These are phyloP conservation scores for Cephaloascus fragrans DNA, from an alignment of 805 yeast genomes.

Conservation along the genomic window DNA sequence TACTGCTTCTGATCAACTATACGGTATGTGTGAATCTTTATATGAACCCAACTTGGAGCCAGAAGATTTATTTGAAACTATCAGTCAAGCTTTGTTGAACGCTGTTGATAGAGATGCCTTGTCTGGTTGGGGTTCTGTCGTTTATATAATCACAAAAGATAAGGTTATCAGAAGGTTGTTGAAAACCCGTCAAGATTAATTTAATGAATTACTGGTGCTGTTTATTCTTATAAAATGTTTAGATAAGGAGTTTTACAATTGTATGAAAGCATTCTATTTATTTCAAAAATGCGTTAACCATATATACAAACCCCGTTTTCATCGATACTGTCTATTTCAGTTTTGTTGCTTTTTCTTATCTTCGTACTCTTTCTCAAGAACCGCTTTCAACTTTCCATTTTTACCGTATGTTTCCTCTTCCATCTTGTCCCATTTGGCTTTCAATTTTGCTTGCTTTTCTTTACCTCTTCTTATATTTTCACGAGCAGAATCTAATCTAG, in stretches of 20 bases:
- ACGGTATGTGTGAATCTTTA: conserved; percentile 96
- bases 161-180: conserved; percentile 79
- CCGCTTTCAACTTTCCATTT: conserved; percentile 55
- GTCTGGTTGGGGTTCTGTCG: conserved; percentile 98
- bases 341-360: conserved; percentile 4
- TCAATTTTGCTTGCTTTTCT: conserved; percentile 45
- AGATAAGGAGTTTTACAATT: not conserved
- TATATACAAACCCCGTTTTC: too few relatives aligned
- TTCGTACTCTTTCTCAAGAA: conserved; percentile 31
- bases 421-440: conserved; percentile 45
- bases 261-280: too few relatives aligned
- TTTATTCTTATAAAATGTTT: not conserved
- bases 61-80: conserved; percentile 92
- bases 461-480: conserved; percentile 43
- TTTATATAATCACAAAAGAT: conserved; percentile 85
- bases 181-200: conserved; percentile 90
- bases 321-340: not conserved
- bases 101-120: conserved; percentile 97
- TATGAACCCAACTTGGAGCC: conserved; percentile 92
- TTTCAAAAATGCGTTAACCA: too few relatives aligned
- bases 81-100: conserved; percentile 84
- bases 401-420: conserved; percentile 80
- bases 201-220: too few relatives aligned
- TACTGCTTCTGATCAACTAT: conserved; percentile 92
- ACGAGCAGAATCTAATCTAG: conserved; percentile 55